phyloP scores from a whole-genome alignment of 306 rosid genomes.

The Trichosanthes cucumerina region DNA sequence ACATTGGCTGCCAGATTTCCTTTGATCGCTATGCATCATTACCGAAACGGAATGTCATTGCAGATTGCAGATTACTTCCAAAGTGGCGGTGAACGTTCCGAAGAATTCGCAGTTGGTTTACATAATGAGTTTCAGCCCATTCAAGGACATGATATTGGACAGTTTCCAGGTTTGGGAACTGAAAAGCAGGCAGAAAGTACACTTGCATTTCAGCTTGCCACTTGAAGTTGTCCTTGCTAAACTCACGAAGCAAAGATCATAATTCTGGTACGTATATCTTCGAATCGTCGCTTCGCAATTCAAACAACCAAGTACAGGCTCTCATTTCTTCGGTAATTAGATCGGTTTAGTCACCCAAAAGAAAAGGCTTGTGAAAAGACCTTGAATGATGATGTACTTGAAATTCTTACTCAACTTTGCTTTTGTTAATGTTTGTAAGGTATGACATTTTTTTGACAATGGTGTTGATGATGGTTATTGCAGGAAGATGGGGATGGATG shows the following conservation, averaged over 20 bases:
- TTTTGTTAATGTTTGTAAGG: background rate
- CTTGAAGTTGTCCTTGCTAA: conserved; percentile 8
- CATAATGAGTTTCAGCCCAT: conserved; percentile 49
- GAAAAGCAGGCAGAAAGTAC: conserved; percentile 21
- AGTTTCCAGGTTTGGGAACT: conserved; percentile 48
- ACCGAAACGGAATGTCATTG: conserved; percentile 7
- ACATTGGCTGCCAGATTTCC: background rate
- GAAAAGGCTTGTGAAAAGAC: background rate
- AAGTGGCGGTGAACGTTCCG: conserved; percentile 27
- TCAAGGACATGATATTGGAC: conserved; percentile 73
- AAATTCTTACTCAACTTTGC: background rate
- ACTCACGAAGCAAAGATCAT: background rate
- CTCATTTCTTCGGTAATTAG: background rate
- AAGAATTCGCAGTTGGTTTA: conserved; percentile 60
- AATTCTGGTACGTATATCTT: background rate
- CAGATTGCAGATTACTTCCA: conserved; percentile 78
- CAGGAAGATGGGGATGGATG: background rate
- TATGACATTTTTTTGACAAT: background rate
- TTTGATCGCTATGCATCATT: background rate
- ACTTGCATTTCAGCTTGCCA: conserved; percentile 28
- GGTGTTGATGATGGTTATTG: background rate
- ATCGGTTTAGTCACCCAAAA: background rate
- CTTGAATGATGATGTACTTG: background rate
- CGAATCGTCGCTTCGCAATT: background rate
- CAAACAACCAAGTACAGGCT: background rate